phyloP scores from a whole-genome alignment of 1,284 basidiomycete genomes.

The Lentinus polychrous region DNA sequence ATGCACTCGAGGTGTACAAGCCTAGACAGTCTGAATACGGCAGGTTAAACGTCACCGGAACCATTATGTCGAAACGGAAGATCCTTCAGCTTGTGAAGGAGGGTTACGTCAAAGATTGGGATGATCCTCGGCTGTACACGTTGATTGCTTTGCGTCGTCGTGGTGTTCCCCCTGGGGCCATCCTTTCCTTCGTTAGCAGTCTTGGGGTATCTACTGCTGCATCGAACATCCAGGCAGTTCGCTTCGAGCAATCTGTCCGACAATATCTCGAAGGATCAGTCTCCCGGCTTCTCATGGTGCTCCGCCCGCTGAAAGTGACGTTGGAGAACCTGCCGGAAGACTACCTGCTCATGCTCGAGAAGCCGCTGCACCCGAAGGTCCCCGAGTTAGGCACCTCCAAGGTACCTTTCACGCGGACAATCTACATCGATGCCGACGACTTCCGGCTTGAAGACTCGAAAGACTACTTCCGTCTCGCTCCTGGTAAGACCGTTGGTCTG shows the following conservation, averaged over 20 bases:
- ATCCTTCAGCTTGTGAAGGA: constrained; percentile 86
- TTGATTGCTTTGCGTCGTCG: constrained; percentile 92
- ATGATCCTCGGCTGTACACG: constrained; percentile 98
- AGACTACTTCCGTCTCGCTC: constrained; percentile 97
- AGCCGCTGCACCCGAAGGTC: constrained; percentile 93
- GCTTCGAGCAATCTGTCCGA: constrained; percentile 88
- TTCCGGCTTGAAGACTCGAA: constrained; percentile 89
- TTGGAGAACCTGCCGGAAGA: constrained; percentile 91
- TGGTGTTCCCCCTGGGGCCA: constrained; percentile 93
- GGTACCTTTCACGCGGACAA: constrained; percentile 83
- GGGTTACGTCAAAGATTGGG: constrained; percentile 87
- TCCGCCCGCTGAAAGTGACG: constrained; percentile 86
- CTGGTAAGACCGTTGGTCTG: constrained; percentile 94
- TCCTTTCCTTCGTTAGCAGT: constrained; percentile 87
- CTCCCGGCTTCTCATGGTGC: constrained; percentile 89
- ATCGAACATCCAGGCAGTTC: constrained; percentile 80
- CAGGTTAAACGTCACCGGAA: constrained; percentile 88
- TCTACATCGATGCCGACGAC: constrained; percentile 95
- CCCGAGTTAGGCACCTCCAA: constrained; percentile 79
- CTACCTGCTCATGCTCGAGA: constrained; percentile 79
- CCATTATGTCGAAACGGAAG: constrained; percentile 97
- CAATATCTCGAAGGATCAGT: constrained; percentile 87
- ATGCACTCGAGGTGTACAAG: constrained; percentile 94
- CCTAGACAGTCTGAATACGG: constrained; percentile 99
- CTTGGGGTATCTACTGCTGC: constrained; percentile 89